Percentiles rank a stretch among this genome's conserved stretches.
phyloP scores from a whole-genome alignment of 805 yeast genomes.

The Metschnikowia bowlesiae region DNA sequence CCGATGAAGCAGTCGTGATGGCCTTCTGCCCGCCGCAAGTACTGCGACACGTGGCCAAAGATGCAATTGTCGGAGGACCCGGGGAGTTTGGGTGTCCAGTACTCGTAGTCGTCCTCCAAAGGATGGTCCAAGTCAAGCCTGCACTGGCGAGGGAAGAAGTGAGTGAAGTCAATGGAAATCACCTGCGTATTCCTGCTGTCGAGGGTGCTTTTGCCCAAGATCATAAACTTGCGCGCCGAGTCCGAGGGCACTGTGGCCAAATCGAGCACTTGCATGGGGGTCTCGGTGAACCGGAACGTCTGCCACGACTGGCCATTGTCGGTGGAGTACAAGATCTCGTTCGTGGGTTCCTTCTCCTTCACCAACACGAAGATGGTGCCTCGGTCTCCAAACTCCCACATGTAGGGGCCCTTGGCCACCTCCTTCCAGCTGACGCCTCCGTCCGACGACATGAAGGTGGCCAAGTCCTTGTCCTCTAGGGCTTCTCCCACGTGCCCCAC shows the following conservation, averaged over 20 bases:
- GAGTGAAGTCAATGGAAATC: slow-evolving; percentile 35
- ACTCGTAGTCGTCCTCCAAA: slow-evolving; percentile 37
- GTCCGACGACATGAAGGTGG: slow-evolving; percentile 79
- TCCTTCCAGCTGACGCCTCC: slow-evolving; percentile 91
- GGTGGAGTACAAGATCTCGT: slow-evolving; percentile 57
- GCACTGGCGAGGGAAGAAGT: slow-evolving; percentile 35
- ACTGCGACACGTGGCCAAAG: slow-evolving; percentile 41
- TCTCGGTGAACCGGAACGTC: slow-evolving; percentile 57
- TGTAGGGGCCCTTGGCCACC: slow-evolving; percentile 63
- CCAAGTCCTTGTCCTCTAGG: slow-evolving; percentile 48
- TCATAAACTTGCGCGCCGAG: slow-evolving; percentile 71
- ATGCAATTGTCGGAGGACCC: slow-evolving; percentile 33
- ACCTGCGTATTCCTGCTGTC: slow-evolving; percentile 45
- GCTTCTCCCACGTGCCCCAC: slow-evolving; percentile 84
- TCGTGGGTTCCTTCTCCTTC: slow-evolving; percentile 52
- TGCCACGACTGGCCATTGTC: slow-evolving; percentile 82
- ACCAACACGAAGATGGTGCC: slow-evolving; percentile 82
- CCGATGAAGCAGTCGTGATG: slow-evolving; percentile 67
- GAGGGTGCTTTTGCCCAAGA: slow-evolving; percentile 38
- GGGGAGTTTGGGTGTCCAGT: slow-evolving; percentile 41
- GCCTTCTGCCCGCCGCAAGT: slow-evolving; percentile 40
- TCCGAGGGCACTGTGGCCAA: slow-evolving; percentile 89
- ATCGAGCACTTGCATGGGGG: slow-evolving; percentile 56
- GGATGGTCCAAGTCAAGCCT: slow-evolving; percentile 41
- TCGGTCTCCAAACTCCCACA: slow-evolving; percentile 97